Evolutionary conservation across 1,139 yeast genomes (phyloP).

Genomic region (Pichia sp.): DNA sequence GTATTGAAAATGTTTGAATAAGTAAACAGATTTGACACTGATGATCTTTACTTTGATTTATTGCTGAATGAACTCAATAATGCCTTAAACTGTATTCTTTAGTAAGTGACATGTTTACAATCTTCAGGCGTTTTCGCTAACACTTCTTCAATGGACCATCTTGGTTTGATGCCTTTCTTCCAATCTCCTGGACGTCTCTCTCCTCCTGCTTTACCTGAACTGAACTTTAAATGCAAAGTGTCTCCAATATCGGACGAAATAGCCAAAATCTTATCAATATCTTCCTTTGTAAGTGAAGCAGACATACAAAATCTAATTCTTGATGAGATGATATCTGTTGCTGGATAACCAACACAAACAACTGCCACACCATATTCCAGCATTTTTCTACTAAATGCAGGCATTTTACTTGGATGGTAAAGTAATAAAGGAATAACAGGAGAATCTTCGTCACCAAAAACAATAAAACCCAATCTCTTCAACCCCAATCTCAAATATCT

Average conservation of each 20-base stretch:
- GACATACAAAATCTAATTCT: constrained; percentile 92
- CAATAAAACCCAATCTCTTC: constrained; percentile 86
- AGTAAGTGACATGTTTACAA: constrained; percentile 39
- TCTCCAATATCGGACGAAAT: constrained; percentile 80
- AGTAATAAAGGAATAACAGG: constrained; percentile 89
- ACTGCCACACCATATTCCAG: constrained; percentile 79
- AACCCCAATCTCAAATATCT: constrained; percentile 87
- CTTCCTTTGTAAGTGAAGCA: constrained; percentile 87
- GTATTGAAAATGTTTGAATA: not conserved
- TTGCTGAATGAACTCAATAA: not conserved
- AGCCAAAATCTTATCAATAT: constrained; percentile 71
- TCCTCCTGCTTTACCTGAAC: constrained; percentile 72
- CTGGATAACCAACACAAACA: constrained; percentile 96
- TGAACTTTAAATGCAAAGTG: constrained; percentile 61
- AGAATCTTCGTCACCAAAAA: constrained; percentile 91
- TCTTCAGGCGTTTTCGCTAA: constrained; percentile 67
- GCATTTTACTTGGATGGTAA: constrained; percentile 91
- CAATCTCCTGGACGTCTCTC: constrained; percentile 40
- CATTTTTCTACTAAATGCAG: constrained; percentile 80
- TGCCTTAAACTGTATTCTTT: no score
- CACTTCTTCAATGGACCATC: constrained; percentile 74
- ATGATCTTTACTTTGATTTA: not conserved
- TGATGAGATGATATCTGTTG: constrained; percentile 85
- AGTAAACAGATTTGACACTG: no score
- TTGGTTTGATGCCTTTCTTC: constrained; percentile 49